A percentile compares a stretch with the other conserved stretches of the same genome.
These are phyloP conservation scores for Boletus patriciae DNA, from an alignment of 768 basidiomycete species.

Conservation along the genomic window DNA sequence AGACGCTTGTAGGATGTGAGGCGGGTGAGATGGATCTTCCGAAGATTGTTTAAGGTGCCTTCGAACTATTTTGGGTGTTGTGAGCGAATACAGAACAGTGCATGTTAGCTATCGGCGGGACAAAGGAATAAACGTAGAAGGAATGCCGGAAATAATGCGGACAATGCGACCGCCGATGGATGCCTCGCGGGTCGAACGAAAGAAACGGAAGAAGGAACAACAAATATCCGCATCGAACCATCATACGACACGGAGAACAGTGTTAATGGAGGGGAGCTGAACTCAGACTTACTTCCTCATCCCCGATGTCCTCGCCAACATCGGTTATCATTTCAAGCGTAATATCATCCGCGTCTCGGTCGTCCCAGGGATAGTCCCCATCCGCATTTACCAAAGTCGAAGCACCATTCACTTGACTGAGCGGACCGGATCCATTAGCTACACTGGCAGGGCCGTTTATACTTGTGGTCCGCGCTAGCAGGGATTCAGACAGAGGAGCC, in stretches of 20 bases:
- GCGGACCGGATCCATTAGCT: conserved; percentile 16
- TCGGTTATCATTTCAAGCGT: conserved; percentile 71
- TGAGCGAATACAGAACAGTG: conserved; percentile 2
- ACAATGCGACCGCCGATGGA: background rate
- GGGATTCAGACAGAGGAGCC: conserved; percentile 20
- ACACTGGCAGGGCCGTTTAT: conserved; percentile 21
- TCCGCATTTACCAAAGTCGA: conserved; percentile 22
- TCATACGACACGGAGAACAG: background rate
- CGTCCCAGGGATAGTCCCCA: conserved; percentile 27
- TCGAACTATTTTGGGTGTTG: conserved; percentile 40
- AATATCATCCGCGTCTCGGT: conserved; percentile 57
- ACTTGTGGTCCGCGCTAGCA: conserved; percentile 10
- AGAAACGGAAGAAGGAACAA: background rate
- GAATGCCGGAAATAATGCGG: background rate
- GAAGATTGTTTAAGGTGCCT: conserved; percentile 41
- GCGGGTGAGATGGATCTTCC: conserved; percentile 48
- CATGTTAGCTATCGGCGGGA: background rate
- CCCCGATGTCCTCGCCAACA: conserved; percentile 56
- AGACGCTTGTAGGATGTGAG: conserved; percentile 75
- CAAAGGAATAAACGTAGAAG: background rate
- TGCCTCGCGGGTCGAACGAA: background rate
- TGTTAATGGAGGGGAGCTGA: background rate
- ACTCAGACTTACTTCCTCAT: conserved; percentile 59
- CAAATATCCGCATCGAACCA: background rate
- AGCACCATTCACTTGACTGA: conserved; percentile 25